Percentiles rank a stretch among this genome's conserved stretches.
Conservation (phyloP, 1,284 basidiomycete species). For the Rhodotorula mucilaginosa region DNA sequence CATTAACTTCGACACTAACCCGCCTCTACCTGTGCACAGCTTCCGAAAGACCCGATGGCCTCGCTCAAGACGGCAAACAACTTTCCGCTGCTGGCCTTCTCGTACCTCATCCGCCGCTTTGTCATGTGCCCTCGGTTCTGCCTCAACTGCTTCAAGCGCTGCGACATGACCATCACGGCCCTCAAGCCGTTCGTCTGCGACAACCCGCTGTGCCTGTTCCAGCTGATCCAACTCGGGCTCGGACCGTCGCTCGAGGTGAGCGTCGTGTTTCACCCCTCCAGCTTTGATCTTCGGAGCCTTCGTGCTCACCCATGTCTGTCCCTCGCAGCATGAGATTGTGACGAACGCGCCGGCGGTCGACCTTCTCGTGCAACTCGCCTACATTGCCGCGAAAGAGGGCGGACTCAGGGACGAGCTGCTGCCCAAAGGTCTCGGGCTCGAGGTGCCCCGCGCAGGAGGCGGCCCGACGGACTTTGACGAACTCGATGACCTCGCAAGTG, state of each 20-base stretch:
- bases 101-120: conserved; percentile 41
- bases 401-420: conserved; percentile 24
- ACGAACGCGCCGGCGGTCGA: conserved; percentile 39
- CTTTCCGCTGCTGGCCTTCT: conserved; percentile 36
- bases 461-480: conserved; percentile 22
- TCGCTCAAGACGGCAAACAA: conserved; percentile 22
- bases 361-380: conserved; percentile 40
- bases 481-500: conserved; percentile 15
- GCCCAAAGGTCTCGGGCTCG: conserved; percentile 32
- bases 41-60: conserved; percentile 37
- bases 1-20: background rate
- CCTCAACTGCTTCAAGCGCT: conserved; percentile 39
- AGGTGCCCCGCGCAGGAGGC: conserved; percentile 24
- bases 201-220: conserved; percentile 36
- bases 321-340: conserved; percentile 36
- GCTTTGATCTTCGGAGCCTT: too few relatives aligned
- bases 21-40: conserved; percentile 6
- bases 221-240: conserved; percentile 36
- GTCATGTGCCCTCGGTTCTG: conserved; percentile 42
- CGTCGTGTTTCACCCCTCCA: background rate
- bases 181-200: conserved; percentile 42
- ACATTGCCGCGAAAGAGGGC: conserved; percentile 30
- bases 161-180: conserved; percentile 8
- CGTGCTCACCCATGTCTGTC: background rate
- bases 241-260: conserved; percentile 29